Conservation (phyloP, 208 protist species). For the Crithidia bombi region DNA sequence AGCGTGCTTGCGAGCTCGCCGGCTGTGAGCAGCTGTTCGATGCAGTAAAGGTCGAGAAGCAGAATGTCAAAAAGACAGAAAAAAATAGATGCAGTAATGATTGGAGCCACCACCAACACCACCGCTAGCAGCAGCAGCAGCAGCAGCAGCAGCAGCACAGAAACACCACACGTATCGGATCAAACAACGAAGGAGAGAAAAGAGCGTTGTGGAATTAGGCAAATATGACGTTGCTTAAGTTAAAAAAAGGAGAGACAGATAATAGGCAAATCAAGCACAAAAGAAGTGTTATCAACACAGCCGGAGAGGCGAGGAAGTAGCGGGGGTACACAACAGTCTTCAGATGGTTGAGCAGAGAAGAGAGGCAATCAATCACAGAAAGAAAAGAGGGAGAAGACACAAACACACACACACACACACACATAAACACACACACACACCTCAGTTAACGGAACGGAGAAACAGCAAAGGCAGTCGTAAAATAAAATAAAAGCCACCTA, state of each 20-base stretch:
- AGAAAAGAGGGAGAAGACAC: neutral
- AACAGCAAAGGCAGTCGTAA: neutral
- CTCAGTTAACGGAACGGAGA: no score
- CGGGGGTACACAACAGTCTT: no score
- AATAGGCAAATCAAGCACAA: neutral
- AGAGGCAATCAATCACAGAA: neutral
- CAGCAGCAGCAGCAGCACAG: neutral
- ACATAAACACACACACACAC: constrained; percentile 4
- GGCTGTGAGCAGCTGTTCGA: no score
- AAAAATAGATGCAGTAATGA: no score
- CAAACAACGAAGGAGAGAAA: neutral
- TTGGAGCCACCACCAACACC: no score
- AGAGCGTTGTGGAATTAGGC: neutral
- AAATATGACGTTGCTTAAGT: neutral
- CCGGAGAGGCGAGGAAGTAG: no score
- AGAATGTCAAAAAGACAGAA: neutral
- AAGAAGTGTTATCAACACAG: neutral
- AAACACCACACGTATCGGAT: neutral
- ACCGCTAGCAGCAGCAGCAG: neutral
- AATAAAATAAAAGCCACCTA: neutral
- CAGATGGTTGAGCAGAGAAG: no score
- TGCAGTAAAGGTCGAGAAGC: no score
- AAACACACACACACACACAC: constrained; percentile 13
- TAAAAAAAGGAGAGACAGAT: no score
- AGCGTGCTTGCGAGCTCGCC: no score